These are phyloP conservation scores for Tylopilus sp. DNA, from an alignment of 1,284 basidiomycete species.

Conservation along the genomic window DNA sequence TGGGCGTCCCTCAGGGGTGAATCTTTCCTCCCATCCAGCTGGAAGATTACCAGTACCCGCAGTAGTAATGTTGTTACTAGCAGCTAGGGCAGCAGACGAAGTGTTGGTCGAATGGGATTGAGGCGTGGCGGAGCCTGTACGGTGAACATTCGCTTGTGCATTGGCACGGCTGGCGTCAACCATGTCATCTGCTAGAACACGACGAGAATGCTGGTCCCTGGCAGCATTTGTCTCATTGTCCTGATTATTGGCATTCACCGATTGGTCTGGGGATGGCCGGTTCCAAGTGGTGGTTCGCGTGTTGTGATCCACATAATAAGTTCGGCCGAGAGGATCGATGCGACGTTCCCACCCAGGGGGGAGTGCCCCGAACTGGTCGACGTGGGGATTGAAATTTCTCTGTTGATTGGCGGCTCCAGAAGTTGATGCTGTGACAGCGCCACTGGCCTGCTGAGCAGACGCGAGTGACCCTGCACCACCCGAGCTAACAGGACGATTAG, in stretches of 20 bases:
- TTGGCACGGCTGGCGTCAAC: constrained; percentile 50
- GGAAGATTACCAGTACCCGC: constrained; percentile 80
- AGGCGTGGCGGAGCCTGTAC: constrained; percentile 35
- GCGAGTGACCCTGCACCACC: constrained; percentile 14
- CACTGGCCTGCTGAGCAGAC: constrained; percentile 20
- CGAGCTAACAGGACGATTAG: constrained; percentile 28
- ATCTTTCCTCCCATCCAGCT: constrained; percentile 93
- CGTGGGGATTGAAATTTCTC: constrained; percentile 82
- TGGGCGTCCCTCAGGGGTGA: constrained; percentile 89
- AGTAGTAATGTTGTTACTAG: constrained; percentile 62
- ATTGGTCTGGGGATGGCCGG: constrained; percentile 57
- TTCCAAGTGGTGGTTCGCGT: constrained; percentile 94
- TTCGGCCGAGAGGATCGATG: constrained; percentile 86
- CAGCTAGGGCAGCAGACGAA: constrained; percentile 41
- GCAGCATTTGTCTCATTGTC: constrained; percentile 66
- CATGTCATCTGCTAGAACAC: constrained; percentile 77
- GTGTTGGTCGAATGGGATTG: constrained; percentile 32
- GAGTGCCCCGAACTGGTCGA: constrained; percentile 80
- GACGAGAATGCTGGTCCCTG: constrained; percentile 73
- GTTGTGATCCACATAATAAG: constrained; percentile 93
- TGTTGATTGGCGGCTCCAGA: constrained; percentile 40
- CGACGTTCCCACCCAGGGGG: constrained; percentile 91
- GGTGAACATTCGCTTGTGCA: constrained; percentile 33
- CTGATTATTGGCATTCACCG: constrained; percentile 51
- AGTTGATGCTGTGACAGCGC: constrained; percentile 23